Evolutionary conservation across 441 rosid genomes (phyloP).

Genomic region (Mallotus repandus): DNA sequence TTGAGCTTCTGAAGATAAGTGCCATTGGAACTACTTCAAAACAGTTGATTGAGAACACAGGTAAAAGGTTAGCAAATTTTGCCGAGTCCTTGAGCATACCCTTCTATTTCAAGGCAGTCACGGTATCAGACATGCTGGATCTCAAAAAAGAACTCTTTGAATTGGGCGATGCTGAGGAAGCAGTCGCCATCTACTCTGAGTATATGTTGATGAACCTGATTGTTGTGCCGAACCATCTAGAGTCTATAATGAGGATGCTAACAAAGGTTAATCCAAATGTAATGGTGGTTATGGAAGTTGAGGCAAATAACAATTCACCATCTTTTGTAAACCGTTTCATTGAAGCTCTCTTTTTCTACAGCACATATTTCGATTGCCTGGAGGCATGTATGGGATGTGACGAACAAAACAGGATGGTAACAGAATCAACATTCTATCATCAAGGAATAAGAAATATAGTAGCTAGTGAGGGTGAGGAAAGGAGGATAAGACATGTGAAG

Average conservation of each 20-base stretch:
- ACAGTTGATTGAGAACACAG: slow-evolving; percentile 21
- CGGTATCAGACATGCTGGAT: slow-evolving; percentile 19
- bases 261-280: slow-evolving; percentile 13
- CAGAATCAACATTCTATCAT: slow-evolving; percentile 3
- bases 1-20: slow-evolving; percentile 33
- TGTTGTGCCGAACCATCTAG: slow-evolving; percentile 11
- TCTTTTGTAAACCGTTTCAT: slow-evolving; percentile 20
- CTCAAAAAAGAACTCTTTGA: slow-evolving; percentile 18
- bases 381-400: slow-evolving; percentile 13
- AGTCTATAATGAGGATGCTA: slow-evolving; percentile 14
- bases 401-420: neutral
- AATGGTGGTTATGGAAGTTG: slow-evolving; percentile 19
- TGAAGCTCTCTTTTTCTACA: slow-evolving; percentile 17
- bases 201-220: neutral
- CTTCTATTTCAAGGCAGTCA: slow-evolving; percentile 18
- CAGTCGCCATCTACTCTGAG: slow-evolving; percentile 15
- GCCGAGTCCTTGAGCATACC: slow-evolving; percentile 26
- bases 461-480: slow-evolving; percentile 19
- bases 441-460: slow-evolving; percentile 5
- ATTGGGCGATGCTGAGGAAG: slow-evolving; percentile 16
- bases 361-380: slow-evolving; percentile 21
- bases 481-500: slow-evolving; percentile 6
- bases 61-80: slow-evolving; percentile 24
- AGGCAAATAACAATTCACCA: slow-evolving; percentile 17
- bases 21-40: slow-evolving; percentile 19